Evolutionary conservation across 192 early-diverging fungal genomes (phyloP).

Genomic region (Thamnidium elegans): DNA sequence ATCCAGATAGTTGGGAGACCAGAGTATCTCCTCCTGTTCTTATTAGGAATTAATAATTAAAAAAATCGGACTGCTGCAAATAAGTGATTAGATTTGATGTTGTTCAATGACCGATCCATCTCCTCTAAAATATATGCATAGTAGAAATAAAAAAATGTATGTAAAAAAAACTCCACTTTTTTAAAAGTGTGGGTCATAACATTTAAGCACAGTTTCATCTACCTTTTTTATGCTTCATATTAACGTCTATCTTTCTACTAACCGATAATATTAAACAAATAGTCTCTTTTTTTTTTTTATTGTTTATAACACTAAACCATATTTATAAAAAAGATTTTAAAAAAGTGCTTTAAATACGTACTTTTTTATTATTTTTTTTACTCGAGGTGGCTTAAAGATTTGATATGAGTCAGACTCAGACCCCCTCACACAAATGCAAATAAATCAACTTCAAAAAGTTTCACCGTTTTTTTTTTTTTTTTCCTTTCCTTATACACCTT

Average conservation of each 20-base stretch:
- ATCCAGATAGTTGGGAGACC: slow-evolving; percentile 16
- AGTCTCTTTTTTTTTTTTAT: no score
- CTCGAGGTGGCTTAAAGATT: no score
- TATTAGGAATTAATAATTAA: background rate
- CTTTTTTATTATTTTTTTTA: no score
- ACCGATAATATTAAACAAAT: no score
- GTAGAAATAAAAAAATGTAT: no score
- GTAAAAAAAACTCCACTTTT: no score
- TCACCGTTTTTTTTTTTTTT: background rate
- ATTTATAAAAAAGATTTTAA: no score
- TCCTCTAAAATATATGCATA: background rate
- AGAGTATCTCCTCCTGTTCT: slow-evolving; percentile 9
- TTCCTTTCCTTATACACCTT: no score
- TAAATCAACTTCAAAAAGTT: background rate
- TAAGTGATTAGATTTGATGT: background rate
- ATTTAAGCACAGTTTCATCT: slow-evolving; percentile 10
- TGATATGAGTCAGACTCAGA: background rate
- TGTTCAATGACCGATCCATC: slow-evolving; percentile 1
- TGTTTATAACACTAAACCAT: no score
- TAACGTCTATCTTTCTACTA: no score
- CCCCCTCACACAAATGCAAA: background rate
- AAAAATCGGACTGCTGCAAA: background rate
- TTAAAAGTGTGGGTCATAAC: no score
- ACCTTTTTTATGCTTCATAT: background rate
- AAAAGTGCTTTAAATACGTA: no score